Conservation (phyloP, 176 grass and related monocot species). For the Miscanthus lutarioriparius region DNA sequence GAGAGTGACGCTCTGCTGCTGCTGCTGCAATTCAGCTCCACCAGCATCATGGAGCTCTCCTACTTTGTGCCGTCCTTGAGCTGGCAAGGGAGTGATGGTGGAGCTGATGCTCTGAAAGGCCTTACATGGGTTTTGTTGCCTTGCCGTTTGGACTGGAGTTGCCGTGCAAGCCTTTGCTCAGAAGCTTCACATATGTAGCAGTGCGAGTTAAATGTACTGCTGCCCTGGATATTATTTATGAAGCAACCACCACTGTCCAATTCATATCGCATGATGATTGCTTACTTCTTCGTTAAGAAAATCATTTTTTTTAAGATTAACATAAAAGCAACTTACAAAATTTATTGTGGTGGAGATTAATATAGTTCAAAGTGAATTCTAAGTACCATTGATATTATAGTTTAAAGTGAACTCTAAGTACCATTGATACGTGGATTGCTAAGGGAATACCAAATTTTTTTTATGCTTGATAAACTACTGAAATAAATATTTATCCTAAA, state of each 20-base stretch:
- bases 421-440: no score
- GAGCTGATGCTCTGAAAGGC: conserved; percentile 35
- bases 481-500: no score
- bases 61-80: conserved; percentile 26
- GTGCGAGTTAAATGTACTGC: conserved; percentile 37
- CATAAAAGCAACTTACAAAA: neutral
- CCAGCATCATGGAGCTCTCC: conserved; percentile 15
- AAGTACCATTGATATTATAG: no score
- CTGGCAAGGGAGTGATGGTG: conserved; percentile 24
- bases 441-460: no score
- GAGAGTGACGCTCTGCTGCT: neutral
- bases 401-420: no score
- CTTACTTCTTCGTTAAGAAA: neutral
- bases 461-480: no score
- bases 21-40: neutral
- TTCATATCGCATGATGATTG: conserved; percentile 9
- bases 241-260: conserved; percentile 31
- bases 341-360: no score
- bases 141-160: conserved; percentile 40
- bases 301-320: neutral
- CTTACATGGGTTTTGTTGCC: conserved; percentile 41
- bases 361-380: no score
- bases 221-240: conserved; percentile 37
- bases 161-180: conserved; percentile 18
- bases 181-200: conserved; percentile 17